Evolutionary conservation across 2,329 filamentous ascomycete species (phyloP), one percentile per base, ranked within the genome.

Genomic region (Paecilomyces variotii): DNA sequence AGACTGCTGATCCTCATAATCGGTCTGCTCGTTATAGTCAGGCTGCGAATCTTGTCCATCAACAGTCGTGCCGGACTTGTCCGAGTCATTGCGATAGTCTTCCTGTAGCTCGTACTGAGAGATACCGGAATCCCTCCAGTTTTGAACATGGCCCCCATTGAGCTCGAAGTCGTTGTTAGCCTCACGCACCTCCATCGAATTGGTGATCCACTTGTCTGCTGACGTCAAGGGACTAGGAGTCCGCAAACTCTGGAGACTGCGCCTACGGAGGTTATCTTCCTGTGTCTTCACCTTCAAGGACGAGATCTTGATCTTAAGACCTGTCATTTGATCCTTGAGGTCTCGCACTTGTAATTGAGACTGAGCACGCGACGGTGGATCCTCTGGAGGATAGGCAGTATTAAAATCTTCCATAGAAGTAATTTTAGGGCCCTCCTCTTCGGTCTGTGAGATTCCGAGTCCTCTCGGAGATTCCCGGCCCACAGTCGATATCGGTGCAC

Each of bases 281-380:
- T 88, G 84, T 0, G 90, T 88, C 65, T 90, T 87, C 62, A 91
- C 86, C 65, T 89, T 88, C 50, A 96, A 74, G 14, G 80, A 88
- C 1, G 90, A 92, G 35, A 96, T 91, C 67, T 91, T 90, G 60
- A 89, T 90, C 69, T 91, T 92, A 53, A 96, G 79, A 56, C 89
- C 90, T 58, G 88, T 86, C 83, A 96, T 90, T 70, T 96, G 91
- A 63, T 91, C 87, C 60, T 90, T 90, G 51, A 96, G 78, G 67
- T 85, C 84, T 7, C 87, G 85, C 68, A 90, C 85, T 67, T 89
- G 87, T 12, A 87, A 82, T n/a, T 85, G 85, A 0, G 90, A 93
- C 12, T 85, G 80, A 2, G 89, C 87, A 19, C 89, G 82, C 27
- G 82, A 82, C 7, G 87, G 73, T 0, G 79, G 80, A 51, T 78